phyloP scores from a whole-genome alignment of 352 stramenopile genomes.

The Peronosclerospora sorghi region DNA sequence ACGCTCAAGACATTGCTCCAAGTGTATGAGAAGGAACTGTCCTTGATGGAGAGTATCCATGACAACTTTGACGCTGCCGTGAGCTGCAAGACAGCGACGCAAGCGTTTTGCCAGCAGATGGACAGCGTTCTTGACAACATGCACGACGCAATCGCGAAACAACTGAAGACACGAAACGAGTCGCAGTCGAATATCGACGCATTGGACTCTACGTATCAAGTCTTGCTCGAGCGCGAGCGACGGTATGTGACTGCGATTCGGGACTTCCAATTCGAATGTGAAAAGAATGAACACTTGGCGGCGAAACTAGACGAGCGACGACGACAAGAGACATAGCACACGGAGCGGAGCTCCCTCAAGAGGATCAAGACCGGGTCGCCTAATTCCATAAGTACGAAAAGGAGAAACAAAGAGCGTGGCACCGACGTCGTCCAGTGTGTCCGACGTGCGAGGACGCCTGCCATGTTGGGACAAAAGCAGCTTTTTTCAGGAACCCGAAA shows the following conservation, averaged over 20 bases:
- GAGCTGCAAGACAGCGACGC: slow-evolving; percentile 39
- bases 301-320: slow-evolving; percentile 7
- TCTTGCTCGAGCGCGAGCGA: slow-evolving; percentile 66
- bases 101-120: slow-evolving; percentile 72
- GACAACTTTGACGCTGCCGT: slow-evolving; percentile 80
- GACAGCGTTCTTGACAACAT: slow-evolving; percentile 61
- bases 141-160: slow-evolving; percentile 35
- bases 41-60: slow-evolving; percentile 76
- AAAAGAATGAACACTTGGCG: slow-evolving; percentile 70
- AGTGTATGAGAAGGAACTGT: slow-evolving; percentile 81
- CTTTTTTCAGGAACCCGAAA: too few species aligned
- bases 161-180: slow-evolving; percentile 31
- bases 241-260: slow-evolving; percentile 79
- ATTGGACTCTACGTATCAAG: slow-evolving; percentile 66
- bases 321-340: slow-evolving; percentile 5
- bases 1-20: slow-evolving; percentile 69
- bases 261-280: slow-evolving; percentile 83
- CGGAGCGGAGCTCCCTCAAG: too few species aligned
- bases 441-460: too few species aligned
- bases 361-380: too few species aligned
- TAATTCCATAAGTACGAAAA: too few species aligned
- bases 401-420: too few species aligned
- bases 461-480: too few species aligned
- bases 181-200: slow-evolving; percentile 41
- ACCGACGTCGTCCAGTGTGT: too few species aligned